These are phyloP conservation scores for Cercophora sp. DNA, from an alignment of 495 filamentous ascomycete species.

Conservation along the genomic window DNA sequence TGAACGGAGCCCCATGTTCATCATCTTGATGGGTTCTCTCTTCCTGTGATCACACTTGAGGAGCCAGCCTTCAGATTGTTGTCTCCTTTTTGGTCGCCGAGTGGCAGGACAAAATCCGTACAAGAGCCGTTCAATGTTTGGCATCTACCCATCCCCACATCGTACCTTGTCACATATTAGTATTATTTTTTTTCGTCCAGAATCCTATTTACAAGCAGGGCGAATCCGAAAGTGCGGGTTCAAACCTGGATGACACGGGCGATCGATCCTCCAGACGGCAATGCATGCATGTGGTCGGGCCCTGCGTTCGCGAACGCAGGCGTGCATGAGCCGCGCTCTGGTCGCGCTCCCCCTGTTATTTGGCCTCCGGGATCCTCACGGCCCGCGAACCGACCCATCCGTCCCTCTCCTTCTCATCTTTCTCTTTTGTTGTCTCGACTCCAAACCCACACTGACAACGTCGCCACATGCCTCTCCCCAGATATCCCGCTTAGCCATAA, in stretches of 20 bases:
- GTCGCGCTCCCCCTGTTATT: too few relatives aligned
- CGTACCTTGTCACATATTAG: too few relatives aligned
- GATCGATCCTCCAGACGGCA: background rate
- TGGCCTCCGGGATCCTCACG: too few relatives aligned
- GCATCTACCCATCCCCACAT: background rate
- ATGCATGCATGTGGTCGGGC: too few relatives aligned
- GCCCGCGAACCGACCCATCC: too few relatives aligned
- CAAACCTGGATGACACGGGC: conserved; percentile 6
- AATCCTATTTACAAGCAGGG: too few relatives aligned
- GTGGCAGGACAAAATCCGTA: background rate
- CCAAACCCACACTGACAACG: too few relatives aligned
- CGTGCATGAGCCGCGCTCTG: background rate
- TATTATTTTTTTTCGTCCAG: background rate
- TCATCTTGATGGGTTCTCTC: background rate
- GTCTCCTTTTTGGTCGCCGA: background rate
- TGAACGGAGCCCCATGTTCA: background rate
- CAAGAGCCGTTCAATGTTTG: background rate
- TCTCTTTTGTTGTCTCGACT: too few relatives aligned
- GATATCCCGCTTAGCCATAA: too few relatives aligned
- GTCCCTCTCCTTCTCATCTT: too few relatives aligned
- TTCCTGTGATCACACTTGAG: background rate
- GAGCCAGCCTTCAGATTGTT: background rate
- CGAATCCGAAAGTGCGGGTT: background rate
- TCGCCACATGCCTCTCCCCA: too few relatives aligned
- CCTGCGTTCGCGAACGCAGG: background rate